phyloP scores from a whole-genome alignment of 2,329 filamentous ascomycete species.

The Cladosporium sp. region DNA sequence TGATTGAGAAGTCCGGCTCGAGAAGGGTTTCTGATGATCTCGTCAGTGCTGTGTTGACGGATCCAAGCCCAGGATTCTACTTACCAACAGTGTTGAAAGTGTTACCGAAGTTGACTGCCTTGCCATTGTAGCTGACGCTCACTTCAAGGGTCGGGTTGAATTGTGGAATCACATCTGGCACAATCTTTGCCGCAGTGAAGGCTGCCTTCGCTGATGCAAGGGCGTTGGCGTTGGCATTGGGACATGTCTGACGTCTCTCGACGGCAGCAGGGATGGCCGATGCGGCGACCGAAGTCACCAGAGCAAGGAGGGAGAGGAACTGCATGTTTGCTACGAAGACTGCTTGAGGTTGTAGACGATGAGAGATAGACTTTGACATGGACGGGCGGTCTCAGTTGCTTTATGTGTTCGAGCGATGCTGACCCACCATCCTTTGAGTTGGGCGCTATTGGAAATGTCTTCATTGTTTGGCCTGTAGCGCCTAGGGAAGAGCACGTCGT shows the following conservation, averaged over 20 bases:
- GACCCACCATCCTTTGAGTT: no score
- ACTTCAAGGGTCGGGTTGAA: constrained; percentile 16
- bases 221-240: constrained; percentile 11
- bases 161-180: constrained; percentile 18
- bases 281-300: constrained; percentile 5
- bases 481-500: no score
- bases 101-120: constrained; percentile 19
- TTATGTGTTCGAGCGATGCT: no score
- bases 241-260: constrained; percentile 13
- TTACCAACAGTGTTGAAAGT: constrained; percentile 18
- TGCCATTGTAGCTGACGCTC: constrained; percentile 16
- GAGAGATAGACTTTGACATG: no score
- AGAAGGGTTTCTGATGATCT: constrained; percentile 14
- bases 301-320: constrained; percentile 13
- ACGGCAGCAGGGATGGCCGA: constrained; percentile 13
- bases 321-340: constrained; percentile 11
- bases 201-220: constrained; percentile 13
- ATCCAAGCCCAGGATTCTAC: background rate
- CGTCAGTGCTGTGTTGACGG: background rate
- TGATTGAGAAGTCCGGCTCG: constrained; percentile 19
- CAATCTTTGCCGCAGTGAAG: constrained; percentile 16
- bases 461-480: no score
- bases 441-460: no score
- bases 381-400: no score
- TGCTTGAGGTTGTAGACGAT: background rate